Evolutionary conservation across 768 basidiomycete species (phyloP), one percentile per base, ranked within the genome.

Genomic region (Lactarius sp.): DNA sequence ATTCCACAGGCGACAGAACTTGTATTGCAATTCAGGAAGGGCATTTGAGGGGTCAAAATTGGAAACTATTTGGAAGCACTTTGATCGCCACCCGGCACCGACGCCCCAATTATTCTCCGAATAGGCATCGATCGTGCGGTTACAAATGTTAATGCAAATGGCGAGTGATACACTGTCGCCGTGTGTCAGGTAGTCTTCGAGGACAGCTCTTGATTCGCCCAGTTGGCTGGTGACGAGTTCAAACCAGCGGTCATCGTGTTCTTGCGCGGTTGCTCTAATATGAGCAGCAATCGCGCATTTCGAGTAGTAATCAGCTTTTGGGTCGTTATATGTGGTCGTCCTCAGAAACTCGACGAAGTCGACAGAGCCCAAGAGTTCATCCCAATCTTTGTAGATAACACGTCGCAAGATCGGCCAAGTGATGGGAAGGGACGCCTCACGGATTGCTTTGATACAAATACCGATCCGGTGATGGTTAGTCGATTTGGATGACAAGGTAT

Each of bases 371-470:
- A 27, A 27, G 27, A 27, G 27, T 27, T 27, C 2, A 27, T 22
- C 7, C 61, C 61, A 62, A 2, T 51, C 61, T 51, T 41, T 49
- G 16, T 31, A 34, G 9, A 62, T 34, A 6, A 62, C 14, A 16
- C 46, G 52, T 14, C 10, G 18, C 8, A 52, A 52, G 7, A 52
- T 52, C 14, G 7, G 18, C 9, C 34, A 3, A 6, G 13, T 36
- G 33, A 54, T 22, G 13, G 16, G 10, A 2, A 37, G 12, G 27
- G 49, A 62, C 1, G 67, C 68, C 60, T 62, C 68, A 42, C 7
- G 14, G 16, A 13, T 20, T 4, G 56, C 44, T n/a, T 46, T 14
- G 4, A 13, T 5, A 7, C 56, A 46, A 1, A 14, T 46, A 18
- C n/a, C n/a, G 14, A 57, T 44, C 10, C 46, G 44, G n/a, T 4